These are phyloP conservation scores for Monosporascus cannonballus DNA, from an alignment of 2,329 filamentous ascomycete species.

Conservation along the genomic window DNA sequence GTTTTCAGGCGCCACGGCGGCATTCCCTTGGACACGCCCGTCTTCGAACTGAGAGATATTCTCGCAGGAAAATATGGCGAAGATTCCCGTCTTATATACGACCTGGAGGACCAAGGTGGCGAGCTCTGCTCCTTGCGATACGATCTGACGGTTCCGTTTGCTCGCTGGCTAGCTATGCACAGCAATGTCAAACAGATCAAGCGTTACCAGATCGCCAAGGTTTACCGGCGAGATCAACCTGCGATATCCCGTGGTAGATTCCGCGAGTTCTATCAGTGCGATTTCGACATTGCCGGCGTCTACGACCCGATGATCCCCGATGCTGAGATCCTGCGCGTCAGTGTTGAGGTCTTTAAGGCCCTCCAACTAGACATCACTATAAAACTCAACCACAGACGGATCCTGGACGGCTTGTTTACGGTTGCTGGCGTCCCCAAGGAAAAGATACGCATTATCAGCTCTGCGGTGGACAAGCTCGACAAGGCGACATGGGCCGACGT, in stretches of 20 bases:
- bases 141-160: conserved; percentile 84
- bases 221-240: conserved; percentile 72
- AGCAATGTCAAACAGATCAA: conserved; percentile 83
- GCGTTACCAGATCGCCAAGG: conserved; percentile 92
- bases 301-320: conserved; percentile 92
- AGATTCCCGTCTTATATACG: conserved; percentile 88
- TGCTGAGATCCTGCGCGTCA: conserved; percentile 79
- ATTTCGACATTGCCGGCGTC: conserved; percentile 86
- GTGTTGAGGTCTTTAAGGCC: conserved; percentile 77
- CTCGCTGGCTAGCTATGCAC: conserved; percentile 81
- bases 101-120: conserved; percentile 36
- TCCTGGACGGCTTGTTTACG: conserved; percentile 86
- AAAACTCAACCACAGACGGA: conserved; percentile 93
- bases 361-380: conserved; percentile 78
- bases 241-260: conserved; percentile 88
- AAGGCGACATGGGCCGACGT: conserved; percentile 89
- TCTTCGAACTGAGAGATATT: conserved; percentile 84
- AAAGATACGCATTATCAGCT: conserved; percentile 84
- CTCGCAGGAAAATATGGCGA: conserved; percentile 87
- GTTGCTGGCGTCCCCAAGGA: conserved; percentile 84
- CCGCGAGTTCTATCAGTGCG: conserved; percentile 96
- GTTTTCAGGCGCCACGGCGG: conserved; percentile 82
- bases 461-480: conserved; percentile 92
- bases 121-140: conserved; percentile 80
- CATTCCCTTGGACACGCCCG: conserved; percentile 72